Percentiles rank a stretch among this genome's conserved stretches.
Conservation (phyloP, 2,329 filamentous ascomycete genomes). For the Aspergillus sp. region DNA sequence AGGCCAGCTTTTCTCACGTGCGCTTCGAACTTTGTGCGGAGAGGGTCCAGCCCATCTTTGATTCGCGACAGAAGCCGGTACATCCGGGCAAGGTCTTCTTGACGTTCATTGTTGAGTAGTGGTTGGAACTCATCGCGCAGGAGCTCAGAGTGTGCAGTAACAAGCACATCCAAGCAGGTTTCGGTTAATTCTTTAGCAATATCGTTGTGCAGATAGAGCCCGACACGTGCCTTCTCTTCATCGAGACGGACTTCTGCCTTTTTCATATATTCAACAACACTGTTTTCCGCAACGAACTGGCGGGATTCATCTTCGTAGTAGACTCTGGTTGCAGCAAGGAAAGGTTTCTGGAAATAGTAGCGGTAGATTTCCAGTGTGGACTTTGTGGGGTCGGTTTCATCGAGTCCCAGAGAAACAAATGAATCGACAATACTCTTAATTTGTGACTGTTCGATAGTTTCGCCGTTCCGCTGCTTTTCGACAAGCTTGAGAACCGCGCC, state of each 20-base stretch:
- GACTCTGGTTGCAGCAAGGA: constrained; percentile 75
- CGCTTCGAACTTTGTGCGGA: constrained; percentile 82
- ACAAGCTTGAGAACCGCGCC: constrained; percentile 89
- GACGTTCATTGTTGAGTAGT: constrained; percentile 87
- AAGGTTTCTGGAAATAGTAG: constrained; percentile 87
- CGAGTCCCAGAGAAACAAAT: constrained; percentile 90
- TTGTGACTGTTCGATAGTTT: constrained; percentile 95
- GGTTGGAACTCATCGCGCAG: constrained; percentile 94
- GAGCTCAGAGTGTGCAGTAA: constrained; percentile 81
- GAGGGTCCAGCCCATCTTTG: constrained; percentile 83
- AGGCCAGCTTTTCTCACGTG: constrained; percentile 90
- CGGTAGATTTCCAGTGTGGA: constrained; percentile 95
- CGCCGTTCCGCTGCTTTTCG: constrained; percentile 94
- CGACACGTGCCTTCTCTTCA: constrained; percentile 92
- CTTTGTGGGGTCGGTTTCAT: constrained; percentile 89
- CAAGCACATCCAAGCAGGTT: constrained; percentile 83
- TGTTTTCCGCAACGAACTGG: constrained; percentile 93
- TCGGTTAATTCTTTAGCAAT: constrained; percentile 83
- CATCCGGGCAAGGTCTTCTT: constrained; percentile 95
- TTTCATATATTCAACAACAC: constrained; percentile 99
- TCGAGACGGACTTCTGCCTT: constrained; percentile 88
- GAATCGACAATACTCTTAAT: constrained; percentile 98
- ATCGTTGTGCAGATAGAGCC: constrained; percentile 86
- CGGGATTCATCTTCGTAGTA: constrained; percentile 94
- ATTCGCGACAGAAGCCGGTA: constrained; percentile 89